These are phyloP conservation scores for Brettanomyces nanus DNA, from an alignment of 805 yeast species.

Conservation along the genomic window DNA sequence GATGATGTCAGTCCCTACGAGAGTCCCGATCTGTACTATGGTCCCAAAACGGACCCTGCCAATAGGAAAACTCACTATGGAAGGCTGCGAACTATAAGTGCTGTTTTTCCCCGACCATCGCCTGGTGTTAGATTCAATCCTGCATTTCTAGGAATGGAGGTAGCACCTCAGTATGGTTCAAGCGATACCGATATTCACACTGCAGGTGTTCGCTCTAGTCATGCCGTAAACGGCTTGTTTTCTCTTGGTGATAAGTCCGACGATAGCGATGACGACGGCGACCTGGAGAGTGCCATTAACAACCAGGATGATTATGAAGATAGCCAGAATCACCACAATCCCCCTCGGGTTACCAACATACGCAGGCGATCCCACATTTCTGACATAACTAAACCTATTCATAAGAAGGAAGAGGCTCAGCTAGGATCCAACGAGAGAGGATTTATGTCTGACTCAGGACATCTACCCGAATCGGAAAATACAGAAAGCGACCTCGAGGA, in stretches of 20 bases:
- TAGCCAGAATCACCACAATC: not conserved
- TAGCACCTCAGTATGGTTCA: not conserved
- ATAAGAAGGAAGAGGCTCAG: conserved; percentile 3
- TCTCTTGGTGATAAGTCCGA: not conserved
- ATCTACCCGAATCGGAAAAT: not conserved
- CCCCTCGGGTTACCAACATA: not conserved
- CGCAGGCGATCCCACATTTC: not conserved
- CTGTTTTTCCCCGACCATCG: conserved; percentile 20
- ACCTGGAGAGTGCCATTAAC: not conserved
- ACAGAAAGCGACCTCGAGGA: conserved; percentile 1
- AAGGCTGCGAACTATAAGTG: conserved; percentile 47
- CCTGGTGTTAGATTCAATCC: conserved; percentile 6
- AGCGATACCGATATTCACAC: too few relatives aligned
- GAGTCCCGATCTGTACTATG: conserved; percentile 62
- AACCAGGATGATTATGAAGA: not conserved
- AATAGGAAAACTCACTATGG: conserved; percentile 35
- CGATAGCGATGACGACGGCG: not conserved
- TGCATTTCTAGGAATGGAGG: not conserved
- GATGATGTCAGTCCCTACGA: conserved; percentile 57
- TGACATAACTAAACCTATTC: not conserved
- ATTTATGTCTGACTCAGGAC: not conserved
- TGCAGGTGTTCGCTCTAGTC: not conserved
- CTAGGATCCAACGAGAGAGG: not conserved
- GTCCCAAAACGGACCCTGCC: conserved; percentile 51
- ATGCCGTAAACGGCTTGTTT: conserved; percentile 1